Evolutionary conservation across 305 asterid genomes (phyloP).

Genomic region (Striga hermonthica): DNA sequence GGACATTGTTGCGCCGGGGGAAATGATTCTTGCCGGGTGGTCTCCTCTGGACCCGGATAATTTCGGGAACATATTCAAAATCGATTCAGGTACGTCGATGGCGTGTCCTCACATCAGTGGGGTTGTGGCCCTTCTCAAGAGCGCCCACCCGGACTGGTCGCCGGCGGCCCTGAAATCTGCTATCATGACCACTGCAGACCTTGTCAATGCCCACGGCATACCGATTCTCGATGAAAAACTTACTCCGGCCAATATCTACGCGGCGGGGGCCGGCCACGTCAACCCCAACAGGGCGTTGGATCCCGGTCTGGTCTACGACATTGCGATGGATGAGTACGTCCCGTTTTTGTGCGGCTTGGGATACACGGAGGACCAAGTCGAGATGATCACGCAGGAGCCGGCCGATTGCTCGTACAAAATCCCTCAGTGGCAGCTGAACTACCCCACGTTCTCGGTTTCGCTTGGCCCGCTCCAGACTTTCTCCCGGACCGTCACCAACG

Average conservation of each 20-base stretch:
- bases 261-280: not conserved
- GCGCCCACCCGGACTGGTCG: not conserved
- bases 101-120: not conserved
- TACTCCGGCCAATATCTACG: not conserved
- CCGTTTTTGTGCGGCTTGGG: too few relatives aligned
- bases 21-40: conserved; percentile 39
- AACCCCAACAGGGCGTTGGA: too few relatives aligned
- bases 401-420: too few relatives aligned
- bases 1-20: conserved; percentile 46
- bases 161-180: not conserved
- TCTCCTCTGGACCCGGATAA: conserved; percentile 33
- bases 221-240: not conserved
- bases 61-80: conserved; percentile 36
- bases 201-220: not conserved
- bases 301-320: too few relatives aligned
- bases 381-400: too few relatives aligned
- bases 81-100: conserved; percentile 52
- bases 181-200: not conserved
- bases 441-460: too few relatives aligned
- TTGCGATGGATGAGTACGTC: too few relatives aligned
- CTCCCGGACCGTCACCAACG: too few relatives aligned
- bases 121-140: not conserved
- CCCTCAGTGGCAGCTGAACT: too few relatives aligned
- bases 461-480: too few relatives aligned
- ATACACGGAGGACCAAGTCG: too few relatives aligned